These are phyloP conservation scores for Monosporozyma yasuniensis DNA, from an alignment of 805 yeast species.

Conservation along the genomic window DNA sequence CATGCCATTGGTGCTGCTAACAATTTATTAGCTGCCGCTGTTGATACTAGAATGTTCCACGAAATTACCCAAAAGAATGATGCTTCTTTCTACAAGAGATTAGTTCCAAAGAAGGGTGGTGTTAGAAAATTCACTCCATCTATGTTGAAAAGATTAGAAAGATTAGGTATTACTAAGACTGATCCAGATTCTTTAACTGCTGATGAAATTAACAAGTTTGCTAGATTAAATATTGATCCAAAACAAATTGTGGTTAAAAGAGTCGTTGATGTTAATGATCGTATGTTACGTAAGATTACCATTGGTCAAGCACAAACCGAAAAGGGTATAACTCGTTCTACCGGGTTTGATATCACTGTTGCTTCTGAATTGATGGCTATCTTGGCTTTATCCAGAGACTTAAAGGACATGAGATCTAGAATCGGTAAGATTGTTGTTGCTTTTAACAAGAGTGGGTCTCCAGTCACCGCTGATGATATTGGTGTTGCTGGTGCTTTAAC, in stretches of 20 bases:
- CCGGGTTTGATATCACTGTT: slow-evolving; percentile 94
- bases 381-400: slow-evolving; percentile 69
- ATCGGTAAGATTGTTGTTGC: slow-evolving; percentile 89
- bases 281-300: slow-evolving; percentile 81
- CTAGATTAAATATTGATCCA: slow-evolving; percentile 82
- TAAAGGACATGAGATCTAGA: slow-evolving; percentile 77
- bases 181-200: slow-evolving; percentile 72
- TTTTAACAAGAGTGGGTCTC: slow-evolving; percentile 60
- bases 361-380: slow-evolving; percentile 97
- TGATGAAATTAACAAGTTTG: slow-evolving; percentile 67
- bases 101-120: slow-evolving; percentile 82
- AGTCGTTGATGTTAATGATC: slow-evolving; percentile 90
- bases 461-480: slow-evolving; percentile 88
- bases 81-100: slow-evolving; percentile 68
- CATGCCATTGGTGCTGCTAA: slow-evolving; percentile 94
- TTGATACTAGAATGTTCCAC: slow-evolving; percentile 95
- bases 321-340: slow-evolving; percentile 72
- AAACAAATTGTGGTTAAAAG: slow-evolving; percentile 84
- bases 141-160: slow-evolving; percentile 65
- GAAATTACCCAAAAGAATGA: slow-evolving; percentile 77
- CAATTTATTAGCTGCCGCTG: slow-evolving; percentile 89
- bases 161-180: slow-evolving; percentile 72
- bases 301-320: slow-evolving; percentile 91
- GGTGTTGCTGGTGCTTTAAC: slow-evolving; percentile 95
- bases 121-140: slow-evolving; percentile 68